phyloP scores from a whole-genome alignment of 768 basidiomycete genomes.

The Thelephora aurantiotincta region DNA sequence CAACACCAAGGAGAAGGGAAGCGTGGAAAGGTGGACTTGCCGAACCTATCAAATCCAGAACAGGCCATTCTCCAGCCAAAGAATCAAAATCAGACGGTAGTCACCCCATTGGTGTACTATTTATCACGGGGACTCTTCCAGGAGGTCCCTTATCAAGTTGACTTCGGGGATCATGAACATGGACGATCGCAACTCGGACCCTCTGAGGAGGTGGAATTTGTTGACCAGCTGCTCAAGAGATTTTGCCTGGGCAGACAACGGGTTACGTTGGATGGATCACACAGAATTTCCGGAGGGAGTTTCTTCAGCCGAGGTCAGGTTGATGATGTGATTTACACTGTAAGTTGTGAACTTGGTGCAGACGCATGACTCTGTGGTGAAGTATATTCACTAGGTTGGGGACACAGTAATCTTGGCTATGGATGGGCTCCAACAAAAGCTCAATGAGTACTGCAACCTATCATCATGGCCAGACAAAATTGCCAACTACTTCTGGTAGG shows the following conservation, averaged over 20 bases:
- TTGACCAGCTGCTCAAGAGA: constrained; percentile 2
- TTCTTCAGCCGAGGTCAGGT: constrained; percentile 1
- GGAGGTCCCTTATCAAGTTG: constrained; percentile 42
- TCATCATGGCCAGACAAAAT: constrained; percentile 27
- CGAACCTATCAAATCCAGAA: constrained; percentile 31
- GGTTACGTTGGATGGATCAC: neutral
- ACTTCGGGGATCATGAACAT: constrained; percentile 10
- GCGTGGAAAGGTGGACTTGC: neutral
- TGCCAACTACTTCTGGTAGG: constrained; percentile 52
- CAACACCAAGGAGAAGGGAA: no score
- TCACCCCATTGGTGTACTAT: constrained; percentile 43
- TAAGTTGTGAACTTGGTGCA: constrained; percentile 5
- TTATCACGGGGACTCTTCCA: constrained; percentile 38
- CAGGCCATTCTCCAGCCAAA: constrained; percentile 38
- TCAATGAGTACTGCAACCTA: constrained; percentile 21
- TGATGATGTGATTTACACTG: constrained; percentile 20
- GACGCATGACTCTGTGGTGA: neutral
- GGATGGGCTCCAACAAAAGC: constrained; percentile 16
- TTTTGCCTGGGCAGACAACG: neutral
- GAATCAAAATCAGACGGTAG: constrained; percentile 40
- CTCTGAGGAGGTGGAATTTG: constrained; percentile 1
- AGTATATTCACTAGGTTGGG: constrained; percentile 33
- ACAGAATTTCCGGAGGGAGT: neutral
- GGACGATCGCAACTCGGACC: neutral
- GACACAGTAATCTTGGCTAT: constrained; percentile 44